Percentiles rank a stretch among this genome's conserved stretches.
These are phyloP conservation scores for Mycena alexandri DNA, from an alignment of 768 basidiomycete species.

Conservation along the genomic window DNA sequence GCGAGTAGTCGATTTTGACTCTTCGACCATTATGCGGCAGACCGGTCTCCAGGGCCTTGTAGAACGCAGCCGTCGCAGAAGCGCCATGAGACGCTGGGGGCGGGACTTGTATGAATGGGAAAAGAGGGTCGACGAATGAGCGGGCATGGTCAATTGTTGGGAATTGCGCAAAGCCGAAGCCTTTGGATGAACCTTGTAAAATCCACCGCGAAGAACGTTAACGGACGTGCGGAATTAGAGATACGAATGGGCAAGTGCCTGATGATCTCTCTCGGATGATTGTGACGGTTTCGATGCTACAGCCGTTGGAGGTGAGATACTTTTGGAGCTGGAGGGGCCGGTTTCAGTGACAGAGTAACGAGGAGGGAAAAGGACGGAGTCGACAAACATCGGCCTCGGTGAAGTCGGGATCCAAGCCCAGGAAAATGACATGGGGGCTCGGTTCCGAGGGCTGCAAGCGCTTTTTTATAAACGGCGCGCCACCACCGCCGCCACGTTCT, in stretches of 20 bases:
- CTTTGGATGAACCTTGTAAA: slow-evolving; percentile 91
- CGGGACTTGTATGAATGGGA: slow-evolving; percentile 93
- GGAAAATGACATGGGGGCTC: slow-evolving; percentile 94
- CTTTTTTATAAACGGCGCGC: slow-evolving; percentile 69
- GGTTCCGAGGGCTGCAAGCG: slow-evolving; percentile 87
- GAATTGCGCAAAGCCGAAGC: slow-evolving; percentile 98
- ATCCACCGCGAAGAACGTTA: slow-evolving; percentile 78
- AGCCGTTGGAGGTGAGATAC: slow-evolving; percentile 78
- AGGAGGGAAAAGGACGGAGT: slow-evolving; percentile 48
- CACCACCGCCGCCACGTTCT: slow-evolving; percentile 56
- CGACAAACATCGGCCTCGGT: slow-evolving; percentile 92
- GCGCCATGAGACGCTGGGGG: slow-evolving; percentile 91
- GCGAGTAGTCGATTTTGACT: slow-evolving; percentile 96
- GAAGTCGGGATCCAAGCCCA: slow-evolving; percentile 93
- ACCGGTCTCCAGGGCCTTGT: slow-evolving; percentile 81
- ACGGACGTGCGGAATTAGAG: slow-evolving; percentile 72
- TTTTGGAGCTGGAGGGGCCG: slow-evolving; percentile 76
- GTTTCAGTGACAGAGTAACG: slow-evolving; percentile 51
- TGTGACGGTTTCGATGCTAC: slow-evolving; percentile 87
- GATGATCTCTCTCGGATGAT: slow-evolving; percentile 97
- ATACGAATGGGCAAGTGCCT: slow-evolving; percentile 93
- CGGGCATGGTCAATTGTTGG: slow-evolving; percentile 86
- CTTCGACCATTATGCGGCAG: slow-evolving; percentile 82
- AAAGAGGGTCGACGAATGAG: slow-evolving; percentile 90
- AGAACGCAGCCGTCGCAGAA: slow-evolving; percentile 76